Evolutionary conservation across 306 rosid genomes (phyloP), one percentile per base, ranked within the genome.

Genomic region (Ziziphus jujuba): DNA sequence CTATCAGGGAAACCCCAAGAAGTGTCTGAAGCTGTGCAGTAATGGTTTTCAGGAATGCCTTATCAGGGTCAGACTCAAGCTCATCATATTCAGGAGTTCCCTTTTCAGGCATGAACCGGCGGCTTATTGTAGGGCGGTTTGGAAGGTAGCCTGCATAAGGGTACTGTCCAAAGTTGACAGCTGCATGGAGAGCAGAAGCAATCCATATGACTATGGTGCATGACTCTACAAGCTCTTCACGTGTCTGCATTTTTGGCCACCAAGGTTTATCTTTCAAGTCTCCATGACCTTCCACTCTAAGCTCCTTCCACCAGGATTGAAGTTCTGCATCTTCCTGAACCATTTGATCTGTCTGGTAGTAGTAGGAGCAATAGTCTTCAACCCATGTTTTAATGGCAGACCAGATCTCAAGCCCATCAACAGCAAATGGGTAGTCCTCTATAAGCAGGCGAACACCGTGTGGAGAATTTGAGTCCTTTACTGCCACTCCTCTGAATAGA

Each of bases 161-260:
- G 43, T 84, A 87, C 23, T 87, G 87, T 33, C 92, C 89, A 20
- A 84, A 87, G 75, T 87, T 82, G 28, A 84, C 86, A 7, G 95
- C 91, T 48, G 91, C 88, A 59, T 86, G 91, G 56, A 88, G 87
- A 7, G 95, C 95, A 5, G 91, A 90, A 61, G 88, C 80, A 10
- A 81, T 85, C 95, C 91, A 88, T 74, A 88, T 81, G 35, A 83
- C 53, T 9, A 67, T 88, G 44, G 81, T 72, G 77, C 82, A 74
- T 0, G 72, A 23, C 23, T 83, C 76, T 6, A 80, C 52, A 62
- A 85, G 77, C n/a, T 81, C 91, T 17, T 66, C 21, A 24, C 71
- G 44, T 28, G 73, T 80, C 68, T 78, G 79, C 88, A 86, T 64
- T 55, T 73, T 76, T 9, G 74, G 74, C 88, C 95, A 88, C 95